phyloP scores from a whole-genome alignment of 495 filamentous ascomycete species.

The Penicillium daleae region DNA sequence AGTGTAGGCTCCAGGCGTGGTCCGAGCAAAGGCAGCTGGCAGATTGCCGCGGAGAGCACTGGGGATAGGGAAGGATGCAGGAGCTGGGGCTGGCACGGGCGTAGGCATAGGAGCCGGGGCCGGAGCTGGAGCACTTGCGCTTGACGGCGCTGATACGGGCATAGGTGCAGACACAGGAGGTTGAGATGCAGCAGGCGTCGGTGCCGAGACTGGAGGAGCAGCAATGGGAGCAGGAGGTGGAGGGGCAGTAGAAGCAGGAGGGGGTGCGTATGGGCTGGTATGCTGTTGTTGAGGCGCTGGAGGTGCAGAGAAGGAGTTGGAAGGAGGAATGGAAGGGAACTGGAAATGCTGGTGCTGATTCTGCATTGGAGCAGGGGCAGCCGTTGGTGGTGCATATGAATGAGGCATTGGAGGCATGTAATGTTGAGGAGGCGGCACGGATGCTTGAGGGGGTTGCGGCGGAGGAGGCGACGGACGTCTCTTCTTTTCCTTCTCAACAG shows the following conservation, averaged over 20 bases:
- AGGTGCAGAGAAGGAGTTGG: conserved; percentile 34
- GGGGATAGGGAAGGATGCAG: conserved; percentile 45
- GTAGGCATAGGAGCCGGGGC: conserved; percentile 26
- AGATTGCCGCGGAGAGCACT: conserved; percentile 49
- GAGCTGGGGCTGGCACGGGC: conserved; percentile 24
- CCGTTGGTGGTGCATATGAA: conserved; percentile 39
- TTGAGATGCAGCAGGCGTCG: conserved; percentile 21
- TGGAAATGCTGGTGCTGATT: conserved; percentile 48
- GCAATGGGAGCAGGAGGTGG: conserved; percentile 22
- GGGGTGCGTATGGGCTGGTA: conserved; percentile 28
- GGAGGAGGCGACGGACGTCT: conserved; percentile 59
- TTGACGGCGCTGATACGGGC: conserved; percentile 26
- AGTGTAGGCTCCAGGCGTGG: conserved; percentile 45
- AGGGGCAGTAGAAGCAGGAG: conserved; percentile 16
- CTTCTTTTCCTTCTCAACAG: conserved; percentile 73
- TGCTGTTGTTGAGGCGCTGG: conserved; percentile 26
- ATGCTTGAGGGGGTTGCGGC: conserved; percentile 40
- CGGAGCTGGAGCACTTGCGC: conserved; percentile 23
- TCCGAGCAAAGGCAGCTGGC: conserved; percentile 48
- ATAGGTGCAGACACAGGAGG: conserved; percentile 18
- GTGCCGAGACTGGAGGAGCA: conserved; percentile 11
- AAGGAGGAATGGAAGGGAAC: conserved; percentile 45
- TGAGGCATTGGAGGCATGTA: conserved; percentile 48
- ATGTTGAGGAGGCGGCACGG: conserved; percentile 43
- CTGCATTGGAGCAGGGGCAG: conserved; percentile 36